Base-by-base conservation (phyloP, 768 basidiomycete genomes). In the Trametes meyenii region DNA sequence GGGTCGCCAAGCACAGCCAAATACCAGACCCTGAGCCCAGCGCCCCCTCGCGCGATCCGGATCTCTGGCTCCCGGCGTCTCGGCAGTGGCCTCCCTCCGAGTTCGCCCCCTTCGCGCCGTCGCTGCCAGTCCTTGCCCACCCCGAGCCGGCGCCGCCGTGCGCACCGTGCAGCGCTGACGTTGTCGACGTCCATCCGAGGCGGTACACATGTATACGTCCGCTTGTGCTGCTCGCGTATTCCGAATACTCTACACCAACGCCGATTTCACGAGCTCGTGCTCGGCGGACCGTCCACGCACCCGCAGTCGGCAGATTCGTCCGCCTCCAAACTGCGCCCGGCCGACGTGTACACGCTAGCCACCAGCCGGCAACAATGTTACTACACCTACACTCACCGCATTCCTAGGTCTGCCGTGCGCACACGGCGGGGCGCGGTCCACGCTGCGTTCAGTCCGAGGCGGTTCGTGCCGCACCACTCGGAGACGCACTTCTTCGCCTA, bases 1-100 rank as follows among this genome's bases (percentile, higher is more conserved):
- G 36, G 21, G 11, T n/a, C 46, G 5, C 48, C 56, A 58, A 49
- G 40, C 56, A 40, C 23, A 7, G 38, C 38, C 56, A 50, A 42
- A 50, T 48, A 58, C 54, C 55, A 48, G 46, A 40, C 46, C 24
- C 39, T n/a, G 23, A 8, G 38, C 56, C 48, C 36, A 46, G 19
- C 19, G 23, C 43, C 54, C 43, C 26, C 13, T 19, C 12, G 43
- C 14, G 48, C 56, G 46, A 58, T 26, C 55, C 56, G 56, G 38
- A 46, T 12, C 16, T 39, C 19, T 50, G 48, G 48, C 17, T 35
- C 21, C 40, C 46, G 48, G 56, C 56, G 56, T 48, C 48, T 50
- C 56, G 56, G 56, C 56, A 50, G 19, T 46, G 48, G 24, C 56
- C 56, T 38, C 38, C 46, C 38, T 58, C 56, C 56, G 56, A 58